Evolutionary conservation across 371 early-diverging fungal species (phyloP).

Genomic region (Apophysomyces ossiformis): DNA sequence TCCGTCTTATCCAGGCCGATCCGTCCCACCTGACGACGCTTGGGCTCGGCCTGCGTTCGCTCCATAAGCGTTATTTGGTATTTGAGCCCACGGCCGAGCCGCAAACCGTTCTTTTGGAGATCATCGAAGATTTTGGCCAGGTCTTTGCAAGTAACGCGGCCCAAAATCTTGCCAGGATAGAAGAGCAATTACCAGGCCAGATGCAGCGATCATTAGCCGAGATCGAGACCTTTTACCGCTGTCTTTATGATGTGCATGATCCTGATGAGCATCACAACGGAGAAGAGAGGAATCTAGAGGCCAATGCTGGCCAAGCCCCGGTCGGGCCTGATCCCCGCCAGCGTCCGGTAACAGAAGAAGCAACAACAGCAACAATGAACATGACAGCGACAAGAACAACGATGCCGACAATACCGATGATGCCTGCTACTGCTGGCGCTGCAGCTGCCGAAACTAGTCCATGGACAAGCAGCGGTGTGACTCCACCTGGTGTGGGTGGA

Average conservation of each 20-base stretch:
- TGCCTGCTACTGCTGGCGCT: too few species aligned
- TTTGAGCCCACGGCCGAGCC: slow-evolving; percentile 10
- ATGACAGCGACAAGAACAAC: not conserved
- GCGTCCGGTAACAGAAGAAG: too few species aligned
- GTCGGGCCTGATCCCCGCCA: too few species aligned
- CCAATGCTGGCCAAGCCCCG: too few species aligned
- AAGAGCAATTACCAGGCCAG: slow-evolving; percentile 4
- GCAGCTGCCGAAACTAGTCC: too few species aligned
- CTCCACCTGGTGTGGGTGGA: too few species aligned
- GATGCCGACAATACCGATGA: too few species aligned
- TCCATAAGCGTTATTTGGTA: not conserved
- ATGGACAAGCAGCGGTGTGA: too few species aligned
- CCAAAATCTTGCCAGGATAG: slow-evolving; percentile 41
- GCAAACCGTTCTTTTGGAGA: slow-evolving; percentile 20
- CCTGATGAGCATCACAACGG: too few species aligned
- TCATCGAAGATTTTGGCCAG: slow-evolving; percentile 30
- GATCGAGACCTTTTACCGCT: not conserved
- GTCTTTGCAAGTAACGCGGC: slow-evolving; percentile 43
- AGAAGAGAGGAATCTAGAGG: too few species aligned
- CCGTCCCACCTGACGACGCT: slow-evolving; percentile 4
- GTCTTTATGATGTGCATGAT: not conserved
- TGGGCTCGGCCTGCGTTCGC: slow-evolving; percentile 19
- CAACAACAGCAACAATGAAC: too few species aligned
- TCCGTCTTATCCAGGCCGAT: slow-evolving; percentile 24
- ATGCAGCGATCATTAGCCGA: not conserved